Conservation (phyloP, 2,329 filamentous ascomycete species). For the Nothophaeocryptopus gaeumannii region DNA sequence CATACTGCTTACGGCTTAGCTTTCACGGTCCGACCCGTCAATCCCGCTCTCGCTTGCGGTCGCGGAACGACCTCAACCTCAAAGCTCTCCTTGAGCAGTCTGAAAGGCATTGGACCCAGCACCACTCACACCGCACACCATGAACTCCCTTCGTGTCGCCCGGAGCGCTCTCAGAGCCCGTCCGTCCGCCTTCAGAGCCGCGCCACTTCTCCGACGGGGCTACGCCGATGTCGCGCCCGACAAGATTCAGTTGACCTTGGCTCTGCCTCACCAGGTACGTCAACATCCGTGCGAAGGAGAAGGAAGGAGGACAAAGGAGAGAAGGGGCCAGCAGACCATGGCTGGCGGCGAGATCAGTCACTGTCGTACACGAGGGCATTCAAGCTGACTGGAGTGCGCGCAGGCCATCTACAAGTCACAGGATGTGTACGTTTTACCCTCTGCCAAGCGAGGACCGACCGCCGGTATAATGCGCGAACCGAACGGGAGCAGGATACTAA, state of each 20-base stretch:
- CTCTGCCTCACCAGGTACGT: constrained; percentile 96
- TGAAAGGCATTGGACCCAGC: background rate
- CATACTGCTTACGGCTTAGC: no score
- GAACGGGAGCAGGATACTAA: constrained; percentile 24
- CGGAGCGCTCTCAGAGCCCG: constrained; percentile 82
- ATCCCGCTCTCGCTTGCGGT: no score
- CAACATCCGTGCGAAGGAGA: background rate
- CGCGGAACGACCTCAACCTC: no score
- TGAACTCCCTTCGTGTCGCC: constrained; percentile 94
- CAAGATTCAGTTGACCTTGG: constrained; percentile 93
- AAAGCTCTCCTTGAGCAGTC: no score
- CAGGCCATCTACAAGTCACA: constrained; percentile 68
- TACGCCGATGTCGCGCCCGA: constrained; percentile 65
- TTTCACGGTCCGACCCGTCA: no score
- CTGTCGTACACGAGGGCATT: constrained; percentile 25
- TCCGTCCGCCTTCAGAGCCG: constrained; percentile 69
- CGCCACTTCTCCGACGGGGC: constrained; percentile 79
- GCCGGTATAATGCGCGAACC: no score
- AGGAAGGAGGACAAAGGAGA: background rate
- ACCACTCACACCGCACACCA: constrained; percentile 47
- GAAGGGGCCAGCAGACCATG: background rate
- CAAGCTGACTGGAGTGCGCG: constrained; percentile 2
- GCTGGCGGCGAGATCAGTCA: constrained; percentile 2
- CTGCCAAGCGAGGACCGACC: no score
- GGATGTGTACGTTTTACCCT: constrained; percentile 60